Evolutionary conservation across 805 yeast genomes (phyloP), one percentile per base, ranked within the genome.

Genomic region (Monosporozyma solicola): DNA sequence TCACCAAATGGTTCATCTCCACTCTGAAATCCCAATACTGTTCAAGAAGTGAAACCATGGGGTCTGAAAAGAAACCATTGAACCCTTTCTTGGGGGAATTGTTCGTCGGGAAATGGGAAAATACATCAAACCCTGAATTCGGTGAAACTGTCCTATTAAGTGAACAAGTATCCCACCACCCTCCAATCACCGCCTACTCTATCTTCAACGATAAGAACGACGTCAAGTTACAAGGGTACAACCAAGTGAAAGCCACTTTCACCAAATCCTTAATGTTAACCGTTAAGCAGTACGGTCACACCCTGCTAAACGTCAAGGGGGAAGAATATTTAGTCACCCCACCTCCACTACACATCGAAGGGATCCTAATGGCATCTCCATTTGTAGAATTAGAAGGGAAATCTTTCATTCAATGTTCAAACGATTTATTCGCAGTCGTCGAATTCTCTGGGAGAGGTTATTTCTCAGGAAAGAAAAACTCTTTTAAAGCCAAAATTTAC

Each of bases 121-220:
- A 82, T 58, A 64, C 66, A 48, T 66, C 80, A 29, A 79, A 77
- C 45, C 69, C 73, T 10, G 74, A 72, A 52, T 69, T 80, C 15
- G 96, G 96, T 44, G 95, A 87, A 56, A 87, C 96, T 27, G 71
- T 82, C 11, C 74, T 92, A 64, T 72, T 89, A 52, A 81, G 91
- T 57, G 99, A 94, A 71, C 99, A 94, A 72, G 97, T 94, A 13
- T 83, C 91, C 56, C 99, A 94, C 72, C 99, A 94, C 69, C 99
- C 99, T 16, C 98, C 99, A 27, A 84, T 87, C 37, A 91, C 98
- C n/a, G 97, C 94, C 6, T 94, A 90, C 67, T 80, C 90, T 45
- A 79, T 94, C 53, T 73, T 80, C 63, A 90, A 90, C 67, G 86
- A 83, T 57, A 80, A 81, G 62, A 77, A 84, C 67, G 77, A 83